phyloP scores from a whole-genome alignment of 2,329 filamentous ascomycete species.

The Ophiostoma perfectum region DNA sequence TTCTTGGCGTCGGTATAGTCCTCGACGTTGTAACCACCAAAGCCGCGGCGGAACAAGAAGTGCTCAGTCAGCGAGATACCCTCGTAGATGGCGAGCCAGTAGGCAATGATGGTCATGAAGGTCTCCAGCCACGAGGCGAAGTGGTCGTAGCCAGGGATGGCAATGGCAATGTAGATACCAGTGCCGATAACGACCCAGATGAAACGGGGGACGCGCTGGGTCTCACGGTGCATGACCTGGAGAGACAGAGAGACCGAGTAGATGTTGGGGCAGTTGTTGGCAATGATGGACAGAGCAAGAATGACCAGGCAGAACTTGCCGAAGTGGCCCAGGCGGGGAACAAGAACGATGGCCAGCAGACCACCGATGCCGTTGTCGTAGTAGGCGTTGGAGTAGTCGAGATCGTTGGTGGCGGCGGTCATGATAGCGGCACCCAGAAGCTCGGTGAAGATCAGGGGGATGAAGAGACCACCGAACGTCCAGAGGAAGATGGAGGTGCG shows the following conservation, averaged over 20 bases:
- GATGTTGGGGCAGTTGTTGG: conserved; percentile 41
- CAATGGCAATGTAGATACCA: conserved; percentile 54
- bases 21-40: conserved; percentile 41
- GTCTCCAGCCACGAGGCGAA: conserved; percentile 37
- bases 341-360: conserved; percentile 43
- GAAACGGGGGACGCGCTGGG: conserved; percentile 50
- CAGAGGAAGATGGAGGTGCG: conserved; percentile 60
- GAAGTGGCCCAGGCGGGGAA: conserved; percentile 41
- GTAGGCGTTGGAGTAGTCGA: conserved; percentile 45
- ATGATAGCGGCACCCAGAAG: conserved; percentile 66
- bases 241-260: conserved; percentile 37
- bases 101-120: conserved; percentile 37
- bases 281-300: conserved; percentile 42
- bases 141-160: conserved; percentile 40
- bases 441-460: conserved; percentile 68
- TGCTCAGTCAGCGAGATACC: conserved; percentile 36
- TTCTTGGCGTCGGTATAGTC: conserved; percentile 42
- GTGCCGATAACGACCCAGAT: conserved; percentile 55
- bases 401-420: conserved; percentile 55
- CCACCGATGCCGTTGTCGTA: conserved; percentile 41
- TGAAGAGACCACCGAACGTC: conserved; percentile 63
- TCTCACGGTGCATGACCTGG: conserved; percentile 51
- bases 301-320: conserved; percentile 45
- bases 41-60: conserved; percentile 42
- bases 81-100: conserved; percentile 43